These are phyloP conservation scores for Phytopythium chamaehyphon DNA, from an alignment of 352 stramenopile species.

Conservation along the genomic window DNA sequence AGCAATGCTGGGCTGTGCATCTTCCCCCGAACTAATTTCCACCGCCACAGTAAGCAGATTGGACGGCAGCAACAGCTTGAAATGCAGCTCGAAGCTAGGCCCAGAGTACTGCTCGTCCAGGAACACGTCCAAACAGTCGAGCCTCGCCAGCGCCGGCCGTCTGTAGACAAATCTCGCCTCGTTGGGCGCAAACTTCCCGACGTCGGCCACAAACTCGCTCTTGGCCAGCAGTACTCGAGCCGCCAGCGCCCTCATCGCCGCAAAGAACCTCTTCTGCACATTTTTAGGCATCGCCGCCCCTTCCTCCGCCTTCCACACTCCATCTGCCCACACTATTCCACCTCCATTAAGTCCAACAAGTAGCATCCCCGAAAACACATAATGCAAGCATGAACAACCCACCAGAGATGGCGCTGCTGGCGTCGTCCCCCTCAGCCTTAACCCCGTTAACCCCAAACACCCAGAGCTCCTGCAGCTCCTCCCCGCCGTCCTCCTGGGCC, in stretches of 20 bases:
- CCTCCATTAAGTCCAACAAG: too few species aligned
- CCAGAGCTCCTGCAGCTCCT: constrained; percentile 28
- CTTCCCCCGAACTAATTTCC: constrained; percentile 32
- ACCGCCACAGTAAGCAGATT: constrained; percentile 52
- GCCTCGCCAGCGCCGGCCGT: constrained; percentile 40
- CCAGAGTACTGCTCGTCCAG: constrained; percentile 45
- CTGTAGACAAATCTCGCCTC: constrained; percentile 63
- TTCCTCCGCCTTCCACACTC: constrained; percentile 18
- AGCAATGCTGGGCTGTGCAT: neutral
- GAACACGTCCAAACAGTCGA: constrained; percentile 68
- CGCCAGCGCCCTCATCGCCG: constrained; percentile 22
- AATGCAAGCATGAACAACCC: too few species aligned
- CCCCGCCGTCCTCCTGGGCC: constrained; percentile 1
- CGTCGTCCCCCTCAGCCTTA: neutral
- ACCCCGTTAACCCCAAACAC: constrained; percentile 44
- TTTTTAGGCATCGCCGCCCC: constrained; percentile 6
- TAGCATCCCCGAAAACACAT: too few species aligned
- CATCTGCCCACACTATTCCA: constrained; percentile 22
- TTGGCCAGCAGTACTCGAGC: constrained; percentile 27
- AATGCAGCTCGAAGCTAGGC: constrained; percentile 44
- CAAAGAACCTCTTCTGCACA: constrained; percentile 39
- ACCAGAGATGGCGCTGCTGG: neutral
- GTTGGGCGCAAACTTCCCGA: constrained; percentile 40
- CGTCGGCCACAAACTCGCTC: constrained; percentile 37
- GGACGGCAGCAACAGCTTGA: constrained; percentile 37